A percentile compares a stretch with the other conserved stretches of the same genome.
These are phyloP conservation scores for Tylopilus cervinicoccineus DNA, from an alignment of 768 basidiomycete genomes.

Conservation along the genomic window DNA sequence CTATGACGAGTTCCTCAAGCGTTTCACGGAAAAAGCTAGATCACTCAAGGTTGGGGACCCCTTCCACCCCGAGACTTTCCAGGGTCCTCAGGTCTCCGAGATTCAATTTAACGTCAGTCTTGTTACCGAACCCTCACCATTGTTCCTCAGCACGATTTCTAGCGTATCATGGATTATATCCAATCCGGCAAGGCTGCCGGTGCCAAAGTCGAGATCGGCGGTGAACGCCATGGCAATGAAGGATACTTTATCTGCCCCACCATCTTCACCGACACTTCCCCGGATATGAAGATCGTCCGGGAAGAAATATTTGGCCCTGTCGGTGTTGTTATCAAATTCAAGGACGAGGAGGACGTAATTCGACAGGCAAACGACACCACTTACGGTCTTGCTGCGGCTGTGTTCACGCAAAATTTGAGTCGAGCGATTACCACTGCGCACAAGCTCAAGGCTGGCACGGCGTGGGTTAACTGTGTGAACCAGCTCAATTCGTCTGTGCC, in stretches of 20 bases:
- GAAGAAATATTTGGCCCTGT: constrained; percentile 85
- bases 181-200: constrained; percentile 68
- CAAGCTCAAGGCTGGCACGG: constrained; percentile 75
- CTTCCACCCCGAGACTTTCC: constrained; percentile 53
- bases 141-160: not conserved
- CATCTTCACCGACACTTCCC: constrained; percentile 61
- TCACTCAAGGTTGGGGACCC: constrained; percentile 68
- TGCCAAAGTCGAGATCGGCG: constrained; percentile 63
- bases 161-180: constrained; percentile 80
- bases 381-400: constrained; percentile 85
- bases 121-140: not conserved
- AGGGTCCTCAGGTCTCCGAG: constrained; percentile 80
- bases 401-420: constrained; percentile 79
- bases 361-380: constrained; percentile 77
- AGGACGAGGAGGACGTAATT: constrained; percentile 62
- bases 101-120: constrained; percentile 62
- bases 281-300: constrained; percentile 70
- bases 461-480: constrained; percentile 51
- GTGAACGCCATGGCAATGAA: constrained; percentile 51
- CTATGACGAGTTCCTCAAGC: constrained; percentile 71
- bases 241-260: constrained; percentile 77
- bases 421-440: constrained; percentile 72
- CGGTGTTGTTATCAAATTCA: constrained; percentile 72
- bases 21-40: constrained; percentile 52
- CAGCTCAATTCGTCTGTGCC: constrained; percentile 43